Conservation (phyloP, 2,329 filamentous ascomycete genomes). For the Fonsecaea pedrosoi region DNA sequence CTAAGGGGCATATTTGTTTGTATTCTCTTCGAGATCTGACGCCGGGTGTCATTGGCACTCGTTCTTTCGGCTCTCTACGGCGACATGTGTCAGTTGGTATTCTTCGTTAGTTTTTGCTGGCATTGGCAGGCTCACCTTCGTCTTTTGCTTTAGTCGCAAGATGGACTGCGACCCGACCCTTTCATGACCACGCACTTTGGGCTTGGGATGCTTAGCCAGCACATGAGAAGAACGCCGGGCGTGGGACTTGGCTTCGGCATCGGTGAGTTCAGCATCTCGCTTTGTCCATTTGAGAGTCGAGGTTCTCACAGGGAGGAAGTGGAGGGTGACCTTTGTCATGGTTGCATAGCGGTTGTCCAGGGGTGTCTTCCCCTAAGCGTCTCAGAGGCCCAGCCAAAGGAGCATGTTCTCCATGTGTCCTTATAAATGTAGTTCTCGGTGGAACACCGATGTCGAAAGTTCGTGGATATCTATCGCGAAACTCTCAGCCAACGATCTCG, state of each 20-base stretch:
- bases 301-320: conserved; percentile 2
- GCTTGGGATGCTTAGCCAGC: background rate
- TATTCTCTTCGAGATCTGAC: background rate
- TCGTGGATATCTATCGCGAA: background rate
- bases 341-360: background rate
- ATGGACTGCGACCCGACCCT: background rate
- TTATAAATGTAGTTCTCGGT: background rate
- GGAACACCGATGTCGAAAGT: background rate
- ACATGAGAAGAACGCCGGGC: background rate
- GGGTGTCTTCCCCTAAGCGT: background rate
- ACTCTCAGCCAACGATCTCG: background rate
- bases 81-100: background rate
- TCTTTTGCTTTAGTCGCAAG: background rate
- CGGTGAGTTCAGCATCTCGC: conserved; percentile 1
- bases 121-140: background rate
- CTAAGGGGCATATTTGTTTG: background rate
- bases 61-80: background rate
- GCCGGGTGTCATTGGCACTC: background rate
- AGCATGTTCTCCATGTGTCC: no score
- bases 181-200: background rate
- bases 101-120: no score
- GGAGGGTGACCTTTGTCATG: background rate
- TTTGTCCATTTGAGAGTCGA: background rate
- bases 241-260: conserved; percentile 7
- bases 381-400: background rate